These are phyloP conservation scores for Lithospermum erythrorhizon DNA, from an alignment of 257 asterid species.

Conservation along the genomic window DNA sequence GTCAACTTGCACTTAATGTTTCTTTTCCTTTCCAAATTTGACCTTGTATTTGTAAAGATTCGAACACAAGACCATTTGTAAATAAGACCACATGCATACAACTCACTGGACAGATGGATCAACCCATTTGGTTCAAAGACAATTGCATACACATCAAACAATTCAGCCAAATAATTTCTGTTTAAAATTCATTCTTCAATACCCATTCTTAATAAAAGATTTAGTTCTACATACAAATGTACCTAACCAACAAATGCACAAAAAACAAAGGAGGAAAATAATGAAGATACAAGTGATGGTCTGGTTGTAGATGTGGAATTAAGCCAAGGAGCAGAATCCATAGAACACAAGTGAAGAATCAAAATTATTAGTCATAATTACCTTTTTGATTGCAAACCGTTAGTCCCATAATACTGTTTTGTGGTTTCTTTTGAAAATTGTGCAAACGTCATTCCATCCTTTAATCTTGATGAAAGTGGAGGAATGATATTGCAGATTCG, in stretches of 20 bases:
- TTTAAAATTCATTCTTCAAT: too few relatives aligned
- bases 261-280: neutral
- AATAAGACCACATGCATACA: too few relatives aligned
- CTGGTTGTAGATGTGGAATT: neutral
- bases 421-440: slow-evolving; percentile 80
- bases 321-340: neutral
- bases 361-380: slow-evolving; percentile 14
- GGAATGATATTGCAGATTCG: slow-evolving; percentile 41
- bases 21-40: too few relatives aligned
- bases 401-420: slow-evolving; percentile 67
- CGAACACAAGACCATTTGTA: too few relatives aligned
- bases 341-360: neutral
- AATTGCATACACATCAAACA: too few relatives aligned
- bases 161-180: too few relatives aligned
- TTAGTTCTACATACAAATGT: neutral
- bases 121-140: too few relatives aligned
- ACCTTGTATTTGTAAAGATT: too few relatives aligned
- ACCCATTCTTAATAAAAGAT: too few relatives aligned
- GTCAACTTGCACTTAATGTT: too few relatives aligned
- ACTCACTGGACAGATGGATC: too few relatives aligned
- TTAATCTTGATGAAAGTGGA: slow-evolving; percentile 48
- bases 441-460: slow-evolving; percentile 81
- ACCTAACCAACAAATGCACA: neutral
- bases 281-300: neutral
- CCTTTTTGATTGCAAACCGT: slow-evolving; percentile 66